Evolutionary conservation across 2,329 filamentous ascomycete genomes (phyloP).

Genomic region (Myriangium duriaei): DNA sequence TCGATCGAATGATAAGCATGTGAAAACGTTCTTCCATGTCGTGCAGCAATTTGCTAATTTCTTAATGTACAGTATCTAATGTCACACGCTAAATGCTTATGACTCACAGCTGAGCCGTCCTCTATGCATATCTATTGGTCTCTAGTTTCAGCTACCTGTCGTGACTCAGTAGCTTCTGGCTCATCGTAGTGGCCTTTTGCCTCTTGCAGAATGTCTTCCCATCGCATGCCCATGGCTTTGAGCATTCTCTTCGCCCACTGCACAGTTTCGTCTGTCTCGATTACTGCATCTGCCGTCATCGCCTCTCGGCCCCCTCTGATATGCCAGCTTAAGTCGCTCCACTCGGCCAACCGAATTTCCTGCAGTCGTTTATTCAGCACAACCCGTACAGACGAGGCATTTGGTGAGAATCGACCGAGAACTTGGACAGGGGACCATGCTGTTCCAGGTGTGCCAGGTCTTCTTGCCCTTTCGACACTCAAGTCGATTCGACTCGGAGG

Average conservation of each 20-base stretch:
- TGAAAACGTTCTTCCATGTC: no score
- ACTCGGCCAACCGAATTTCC: not conserved
- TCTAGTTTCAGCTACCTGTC: no score
- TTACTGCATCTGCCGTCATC: no score
- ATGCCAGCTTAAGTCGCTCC: not conserved
- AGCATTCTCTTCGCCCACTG: slow-evolving; percentile 4
- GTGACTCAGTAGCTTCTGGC: no score
- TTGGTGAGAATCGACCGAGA: slow-evolving; percentile 1
- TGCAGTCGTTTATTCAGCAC: not conserved
- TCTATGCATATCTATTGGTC: no score
- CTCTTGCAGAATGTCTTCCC: slow-evolving; percentile 3
- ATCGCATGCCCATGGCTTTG: slow-evolving; percentile 2
- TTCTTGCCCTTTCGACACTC: not conserved
- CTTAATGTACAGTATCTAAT: no score
- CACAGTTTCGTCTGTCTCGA: slow-evolving; percentile 1
- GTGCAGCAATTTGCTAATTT: no score
- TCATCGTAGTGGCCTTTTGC: slow-evolving; percentile 3
- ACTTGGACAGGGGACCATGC: not conserved
- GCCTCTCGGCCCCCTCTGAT: no score
- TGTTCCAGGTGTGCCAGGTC: not conserved
- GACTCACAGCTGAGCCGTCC: no score
- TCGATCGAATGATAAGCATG: no score
- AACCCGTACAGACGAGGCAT: slow-evolving; percentile 4
- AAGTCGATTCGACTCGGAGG: slow-evolving; percentile 1
- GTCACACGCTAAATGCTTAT: no score